Base-by-base conservation (phyloP, 768 basidiomycete species). In the Psilocybe sp. region DNA sequence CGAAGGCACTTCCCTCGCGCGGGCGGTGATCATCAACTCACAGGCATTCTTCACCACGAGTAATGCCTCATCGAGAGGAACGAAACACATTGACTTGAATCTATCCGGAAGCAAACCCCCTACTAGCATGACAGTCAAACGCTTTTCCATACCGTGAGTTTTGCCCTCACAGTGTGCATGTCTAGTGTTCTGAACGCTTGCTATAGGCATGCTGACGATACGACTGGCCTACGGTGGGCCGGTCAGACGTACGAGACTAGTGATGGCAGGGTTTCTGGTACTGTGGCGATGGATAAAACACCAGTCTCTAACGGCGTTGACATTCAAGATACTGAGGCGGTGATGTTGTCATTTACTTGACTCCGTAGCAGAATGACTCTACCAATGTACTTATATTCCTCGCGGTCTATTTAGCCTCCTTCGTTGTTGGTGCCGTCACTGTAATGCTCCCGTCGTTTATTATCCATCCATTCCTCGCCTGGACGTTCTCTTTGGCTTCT, bases 401-500 rank as follows among this genome's bases (percentile, higher is more conserved):
- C n/a, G n/a, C n/a, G n/a, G n/a, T n/a, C n/a, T n/a, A n/a, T n/a
- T n/a, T n/a, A n/a, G n/a, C n/a, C n/a, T n/a, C n/a, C n/a, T n/a
- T n/a, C n/a, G n/a, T n/a, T n/a, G n/a, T 33, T 15, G 20, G 39
- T 9, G 20, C 34, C 15, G 23, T 34, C 13, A 33, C 19, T 16
- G 44, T 33, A 42, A 16, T 36, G 28, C 33, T 53, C 56, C 15
- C 40, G 55, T 56, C 54, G 5, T 52, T 59, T 3, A 28, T 28
- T 28, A 28, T 7, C 23, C 23, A 28, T 15, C 52, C 58, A 50
- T 68, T 55, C 59, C 74, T 83, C 57, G 74, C 79, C 32, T 73
- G 70, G 33, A 89, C 70, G 10, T 80, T 82, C 57, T 87, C 82
- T 54, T 72, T 73, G 23, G 82, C 82, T 63, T 95, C 90, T 10